Evolutionary conservation across 139 green algal species (phyloP).

Genomic region (Tetraselmis striata): DNA sequence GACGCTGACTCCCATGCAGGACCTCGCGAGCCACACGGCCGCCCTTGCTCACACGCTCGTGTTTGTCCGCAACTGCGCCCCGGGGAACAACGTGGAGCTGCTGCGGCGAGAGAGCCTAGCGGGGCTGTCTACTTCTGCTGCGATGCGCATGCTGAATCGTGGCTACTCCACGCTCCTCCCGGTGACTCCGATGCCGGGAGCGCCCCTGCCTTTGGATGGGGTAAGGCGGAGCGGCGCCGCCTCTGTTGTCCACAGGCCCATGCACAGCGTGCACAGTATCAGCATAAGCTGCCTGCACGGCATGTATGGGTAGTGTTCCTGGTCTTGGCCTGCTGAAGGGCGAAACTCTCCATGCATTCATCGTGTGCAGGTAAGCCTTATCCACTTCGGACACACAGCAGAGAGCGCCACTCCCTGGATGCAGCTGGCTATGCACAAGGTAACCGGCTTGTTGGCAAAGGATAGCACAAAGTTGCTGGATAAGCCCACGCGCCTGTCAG

Average conservation of each 20-base stretch:
- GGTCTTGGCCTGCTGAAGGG: no score
- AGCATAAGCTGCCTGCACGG: no score
- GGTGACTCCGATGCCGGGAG: constrained; percentile 59
- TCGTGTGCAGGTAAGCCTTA: constrained; percentile 26
- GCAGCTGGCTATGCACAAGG: constrained; percentile 59
- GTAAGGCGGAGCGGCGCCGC: no score
- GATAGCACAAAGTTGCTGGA: no score
- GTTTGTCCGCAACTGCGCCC: neutral
- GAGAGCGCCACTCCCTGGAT: constrained; percentile 65
- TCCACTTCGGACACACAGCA: constrained; percentile 54
- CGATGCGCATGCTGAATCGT: constrained; percentile 55
- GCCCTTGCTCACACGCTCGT: neutral
- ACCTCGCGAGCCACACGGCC: neutral
- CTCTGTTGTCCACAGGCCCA: no score
- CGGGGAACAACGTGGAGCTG: constrained; percentile 53
- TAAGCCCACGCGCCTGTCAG: no score
- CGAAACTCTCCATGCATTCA: no score
- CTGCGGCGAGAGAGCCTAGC: constrained; percentile 75
- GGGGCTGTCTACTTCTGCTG: constrained; percentile 42
- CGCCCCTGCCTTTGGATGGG: constrained; percentile 48
- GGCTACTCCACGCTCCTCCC: constrained; percentile 68
- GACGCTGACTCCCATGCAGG: no score
- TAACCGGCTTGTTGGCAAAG: neutral
- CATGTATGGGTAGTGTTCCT: no score
- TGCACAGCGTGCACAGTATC: no score